Evolutionary conservation across 257 asterid species (phyloP).

Genomic region (Solanum rostratum): DNA sequence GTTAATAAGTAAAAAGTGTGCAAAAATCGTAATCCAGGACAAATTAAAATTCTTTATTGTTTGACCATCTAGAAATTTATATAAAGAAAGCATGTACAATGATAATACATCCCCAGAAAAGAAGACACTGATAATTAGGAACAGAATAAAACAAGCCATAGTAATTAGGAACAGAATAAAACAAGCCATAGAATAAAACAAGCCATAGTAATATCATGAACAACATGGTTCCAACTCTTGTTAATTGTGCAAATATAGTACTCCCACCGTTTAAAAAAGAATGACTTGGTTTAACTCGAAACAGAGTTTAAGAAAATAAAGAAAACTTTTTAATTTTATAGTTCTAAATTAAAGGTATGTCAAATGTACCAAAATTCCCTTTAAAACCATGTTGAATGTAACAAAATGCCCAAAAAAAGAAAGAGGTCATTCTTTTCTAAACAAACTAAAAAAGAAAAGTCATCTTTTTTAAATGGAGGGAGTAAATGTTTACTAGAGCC

Average conservation of each 20-base stretch:
- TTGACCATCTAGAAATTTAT: neutral
- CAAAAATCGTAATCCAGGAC: neutral
- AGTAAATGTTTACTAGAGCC: neutral
- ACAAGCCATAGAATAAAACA: neutral
- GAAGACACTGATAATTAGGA: neutral
- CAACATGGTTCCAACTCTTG: neutral
- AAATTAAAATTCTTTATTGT: neutral
- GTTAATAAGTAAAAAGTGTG: neutral
- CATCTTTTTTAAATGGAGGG: no score
- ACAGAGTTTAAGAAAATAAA: no score
- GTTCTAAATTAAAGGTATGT: no score
- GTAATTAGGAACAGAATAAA: neutral
- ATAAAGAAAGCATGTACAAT: neutral
- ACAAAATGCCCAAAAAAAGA: no score
- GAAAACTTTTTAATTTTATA: no score
- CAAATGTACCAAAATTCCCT: no score
- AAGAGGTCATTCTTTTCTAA: no score
- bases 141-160: neutral
- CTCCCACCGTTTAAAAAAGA: no score
- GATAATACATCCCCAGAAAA: neutral
- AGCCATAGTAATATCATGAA: neutral
- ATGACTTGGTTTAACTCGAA: no score
- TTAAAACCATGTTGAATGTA: no score
- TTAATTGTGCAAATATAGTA: neutral
- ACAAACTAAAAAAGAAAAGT: no score